phyloP scores from a whole-genome alignment of 805 yeast genomes.

The Wilhelminamyces savonicus region DNA sequence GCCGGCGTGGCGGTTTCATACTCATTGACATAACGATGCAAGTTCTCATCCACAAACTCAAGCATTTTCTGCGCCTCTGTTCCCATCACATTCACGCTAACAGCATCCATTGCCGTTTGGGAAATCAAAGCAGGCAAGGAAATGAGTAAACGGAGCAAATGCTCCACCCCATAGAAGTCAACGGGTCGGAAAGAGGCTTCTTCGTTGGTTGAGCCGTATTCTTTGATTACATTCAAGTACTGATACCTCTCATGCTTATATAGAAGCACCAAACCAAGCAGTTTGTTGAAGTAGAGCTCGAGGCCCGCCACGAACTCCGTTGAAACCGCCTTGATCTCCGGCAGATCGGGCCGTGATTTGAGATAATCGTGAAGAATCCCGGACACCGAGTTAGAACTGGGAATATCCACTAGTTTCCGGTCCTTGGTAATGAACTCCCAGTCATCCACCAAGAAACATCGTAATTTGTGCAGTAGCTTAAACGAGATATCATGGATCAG shows the following conservation, averaged over 20 bases:
- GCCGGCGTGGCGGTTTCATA: constrained; percentile 34
- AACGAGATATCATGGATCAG: constrained; percentile 46
- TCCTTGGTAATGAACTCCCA: constrained; percentile 90
- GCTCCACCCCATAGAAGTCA: constrained; percentile 66
- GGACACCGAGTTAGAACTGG: constrained; percentile 49
- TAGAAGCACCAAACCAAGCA: constrained; percentile 61
- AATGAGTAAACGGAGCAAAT: constrained; percentile 69
- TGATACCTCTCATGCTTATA: constrained; percentile 78
- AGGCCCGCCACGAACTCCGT: constrained; percentile 71
- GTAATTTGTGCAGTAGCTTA: constrained; percentile 59
- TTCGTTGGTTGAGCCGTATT: constrained; percentile 25
- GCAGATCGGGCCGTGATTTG: no score
- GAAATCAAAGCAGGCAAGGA: constrained; percentile 79
- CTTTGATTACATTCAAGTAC: constrained; percentile 45
- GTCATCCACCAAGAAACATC: constrained; percentile 75
- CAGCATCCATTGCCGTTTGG: constrained; percentile 75
- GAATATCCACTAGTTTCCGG: constrained; percentile 61
- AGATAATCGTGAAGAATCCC: constrained; percentile 51
- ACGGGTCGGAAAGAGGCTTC: constrained; percentile 28
- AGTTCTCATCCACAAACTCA: constrained; percentile 43
- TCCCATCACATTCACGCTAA: constrained; percentile 51
- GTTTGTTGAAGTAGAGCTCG: constrained; percentile 64
- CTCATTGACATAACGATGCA: constrained; percentile 24
- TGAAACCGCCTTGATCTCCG: constrained; percentile 12
- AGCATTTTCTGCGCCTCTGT: constrained; percentile 50